These are phyloP conservation scores for Globisporangium parvum DNA, from an alignment of 352 stramenopile genomes.

Conservation along the genomic window DNA sequence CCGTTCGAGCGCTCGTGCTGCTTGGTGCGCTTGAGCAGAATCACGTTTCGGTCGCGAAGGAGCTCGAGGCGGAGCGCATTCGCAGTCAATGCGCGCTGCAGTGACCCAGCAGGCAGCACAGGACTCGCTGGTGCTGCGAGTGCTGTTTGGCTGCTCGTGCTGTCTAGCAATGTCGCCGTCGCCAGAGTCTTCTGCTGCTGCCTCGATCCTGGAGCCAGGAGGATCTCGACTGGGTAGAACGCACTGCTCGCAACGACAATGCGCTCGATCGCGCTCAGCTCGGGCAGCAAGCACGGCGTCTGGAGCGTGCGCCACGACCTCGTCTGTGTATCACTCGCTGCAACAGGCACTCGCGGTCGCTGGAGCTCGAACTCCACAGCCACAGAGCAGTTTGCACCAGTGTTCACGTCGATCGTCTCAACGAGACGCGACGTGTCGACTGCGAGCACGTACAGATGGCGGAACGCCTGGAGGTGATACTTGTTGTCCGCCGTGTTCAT, in stretches of 20 bases:
- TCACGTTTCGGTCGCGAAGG: constrained; percentile 43
- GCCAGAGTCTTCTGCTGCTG: background rate
- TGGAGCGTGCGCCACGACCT: constrained; percentile 23
- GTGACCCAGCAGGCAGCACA: no score
- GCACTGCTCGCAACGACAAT: constrained; percentile 36
- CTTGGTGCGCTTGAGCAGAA: constrained; percentile 55
- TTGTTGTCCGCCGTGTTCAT: constrained; percentile 94
- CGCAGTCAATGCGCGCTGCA: constrained; percentile 10
- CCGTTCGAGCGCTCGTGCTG: constrained; percentile 8
- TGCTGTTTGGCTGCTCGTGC: background rate
- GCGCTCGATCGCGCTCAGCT: constrained; percentile 46
- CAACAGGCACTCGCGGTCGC: background rate
- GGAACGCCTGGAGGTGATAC: constrained; percentile 81
- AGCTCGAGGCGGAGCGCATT: constrained; percentile 57
- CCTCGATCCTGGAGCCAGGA: constrained; percentile 15
- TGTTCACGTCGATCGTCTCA: constrained; percentile 73
- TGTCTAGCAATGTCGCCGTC: constrained; percentile 15
- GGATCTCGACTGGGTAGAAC: constrained; percentile 76
- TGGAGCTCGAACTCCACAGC: constrained; percentile 39
- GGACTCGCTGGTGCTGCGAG: no score
- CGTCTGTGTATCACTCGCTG: background rate
- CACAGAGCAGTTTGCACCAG: constrained; percentile 37
- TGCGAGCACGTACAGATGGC: constrained; percentile 90
- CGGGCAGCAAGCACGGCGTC: constrained; percentile 68
- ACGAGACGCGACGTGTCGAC: constrained; percentile 66